A percentile compares a stretch with the other conserved stretches of the same genome.
These are phyloP conservation scores for Phialocephala subalpina DNA, from an alignment of 2,329 filamentous ascomycete species.

Conservation along the genomic window DNA sequence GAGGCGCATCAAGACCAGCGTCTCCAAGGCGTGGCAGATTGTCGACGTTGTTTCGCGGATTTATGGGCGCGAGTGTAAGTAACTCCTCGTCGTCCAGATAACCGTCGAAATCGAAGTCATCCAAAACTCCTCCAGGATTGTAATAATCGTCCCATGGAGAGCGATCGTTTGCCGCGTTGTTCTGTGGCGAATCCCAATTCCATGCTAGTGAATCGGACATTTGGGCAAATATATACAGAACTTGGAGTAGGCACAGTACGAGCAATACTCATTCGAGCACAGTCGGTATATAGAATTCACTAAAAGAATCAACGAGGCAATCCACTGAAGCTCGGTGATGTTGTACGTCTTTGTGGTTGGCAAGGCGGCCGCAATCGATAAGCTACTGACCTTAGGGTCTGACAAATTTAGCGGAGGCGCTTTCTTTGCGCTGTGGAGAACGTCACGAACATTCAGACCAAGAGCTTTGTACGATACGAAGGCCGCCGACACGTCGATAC, in stretches of 20 bases:
- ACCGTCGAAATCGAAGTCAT: conserved; percentile 16
- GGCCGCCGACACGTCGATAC: conserved; percentile 15
- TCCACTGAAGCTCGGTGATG: background rate
- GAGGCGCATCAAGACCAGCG: background rate
- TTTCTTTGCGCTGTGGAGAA: conserved; percentile 6
- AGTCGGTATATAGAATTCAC: background rate
- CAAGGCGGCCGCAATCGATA: conserved; percentile 1
- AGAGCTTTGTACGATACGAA: conserved; percentile 9
- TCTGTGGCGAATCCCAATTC: conserved; percentile 9
- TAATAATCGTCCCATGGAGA: conserved; percentile 12
- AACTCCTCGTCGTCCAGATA: conserved; percentile 27
- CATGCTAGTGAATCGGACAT: conserved; percentile 8
- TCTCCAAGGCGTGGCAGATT: conserved; percentile 18
- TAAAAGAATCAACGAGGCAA: background rate
- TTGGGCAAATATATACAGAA: background rate
- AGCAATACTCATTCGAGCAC: background rate
- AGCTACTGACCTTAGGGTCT: background rate
- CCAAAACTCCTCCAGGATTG: background rate
- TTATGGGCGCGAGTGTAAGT: conserved; percentile 33
- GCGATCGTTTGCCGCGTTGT: background rate
- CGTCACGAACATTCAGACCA: conserved; percentile 9
- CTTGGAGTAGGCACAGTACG: background rate
- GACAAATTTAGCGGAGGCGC: background rate
- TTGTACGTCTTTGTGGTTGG: background rate
- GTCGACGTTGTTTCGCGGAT: conserved; percentile 24